Evolutionary conservation across 1,284 basidiomycete genomes (phyloP).

Genomic region (Apiotrichum gracile): DNA sequence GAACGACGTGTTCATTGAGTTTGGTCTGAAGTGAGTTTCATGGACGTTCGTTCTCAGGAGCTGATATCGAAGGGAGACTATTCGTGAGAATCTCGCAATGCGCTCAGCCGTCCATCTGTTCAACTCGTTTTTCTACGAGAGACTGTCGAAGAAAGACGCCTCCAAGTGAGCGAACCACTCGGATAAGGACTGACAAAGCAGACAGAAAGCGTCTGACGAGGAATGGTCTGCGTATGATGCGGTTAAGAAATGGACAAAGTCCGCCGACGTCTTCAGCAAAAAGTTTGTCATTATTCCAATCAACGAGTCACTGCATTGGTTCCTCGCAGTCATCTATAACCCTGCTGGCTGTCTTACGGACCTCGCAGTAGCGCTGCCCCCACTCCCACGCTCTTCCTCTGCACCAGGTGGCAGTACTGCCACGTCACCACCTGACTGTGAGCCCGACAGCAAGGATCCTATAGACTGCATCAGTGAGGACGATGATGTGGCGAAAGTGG

Average conservation of each 20-base stretch:
- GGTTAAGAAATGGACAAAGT: constrained; percentile 90
- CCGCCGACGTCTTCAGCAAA: constrained; percentile 76
- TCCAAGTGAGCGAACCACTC: constrained; percentile 54
- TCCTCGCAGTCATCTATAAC: constrained; percentile 85
- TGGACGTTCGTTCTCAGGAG: neutral
- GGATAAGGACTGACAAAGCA: constrained; percentile 9
- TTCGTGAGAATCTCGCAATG: neutral
- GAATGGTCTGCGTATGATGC: constrained; percentile 63
- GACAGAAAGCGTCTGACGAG: constrained; percentile 7
- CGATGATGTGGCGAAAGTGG: neutral
- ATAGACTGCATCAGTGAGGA: neutral
- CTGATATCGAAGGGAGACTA: neutral
- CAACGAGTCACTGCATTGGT: constrained; percentile 98
- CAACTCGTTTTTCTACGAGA: constrained; percentile 96
- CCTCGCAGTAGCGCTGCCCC: neutral
- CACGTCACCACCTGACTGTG: neutral
- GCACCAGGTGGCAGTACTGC: too few relatives aligned
- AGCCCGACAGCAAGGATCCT: neutral
- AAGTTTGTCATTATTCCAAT: constrained; percentile 91
- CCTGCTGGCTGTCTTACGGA: constrained; percentile 54
- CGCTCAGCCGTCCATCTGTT: constrained; percentile 60
- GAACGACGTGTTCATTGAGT: constrained; percentile 94
- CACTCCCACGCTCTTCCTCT: too few relatives aligned
- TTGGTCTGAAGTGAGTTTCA: constrained; percentile 72
- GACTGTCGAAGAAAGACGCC: constrained; percentile 58